Evolutionary conservation across 345 rosid species (phyloP), one percentile per base, ranked within the genome.

Genomic region (Citrus sp.): DNA sequence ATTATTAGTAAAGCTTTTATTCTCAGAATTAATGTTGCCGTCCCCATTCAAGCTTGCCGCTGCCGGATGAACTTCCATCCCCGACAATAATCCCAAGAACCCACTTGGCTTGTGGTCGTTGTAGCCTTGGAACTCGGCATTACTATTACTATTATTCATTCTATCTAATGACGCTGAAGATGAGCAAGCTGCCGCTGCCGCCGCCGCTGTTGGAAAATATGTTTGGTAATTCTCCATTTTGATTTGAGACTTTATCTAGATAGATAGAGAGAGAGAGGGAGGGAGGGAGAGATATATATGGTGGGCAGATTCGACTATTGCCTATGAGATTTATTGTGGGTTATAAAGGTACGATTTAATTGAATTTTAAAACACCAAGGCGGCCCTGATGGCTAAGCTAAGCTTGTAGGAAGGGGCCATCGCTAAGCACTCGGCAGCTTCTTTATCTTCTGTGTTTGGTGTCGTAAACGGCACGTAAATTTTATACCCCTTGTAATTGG

Each of bases 391-490:
- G 42, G 40, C 30, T 10, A 27, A 30, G 76, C 65, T n/a, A 30
- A 24, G 21, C 67, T 38, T 54, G 5, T 18, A 18, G 58, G 58
- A 5, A 1, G 21, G 58, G 58, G 22, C 58, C 58, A 16, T 4
- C 58, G 19, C 58, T 5, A 16, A 18, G 58, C 21, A 16, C 22
- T 19, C 8, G 27, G 38, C 73, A 67, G 13, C 65, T 77, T 37
- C 27, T 55, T 72, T 73, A 38, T 76, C 81, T 69, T 49, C 6
- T 35, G 63, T 14, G 67, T 21, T 75, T 42, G 83, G 74, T 54
- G 84, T 28, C 87, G 89, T 84, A 67, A 68, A 77, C 80, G 87
- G 62, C 85, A 84, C 83, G 89, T 77, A 75, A 82, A 27, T 38
- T 51, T 10, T 16, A 21, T 37, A 22, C 1, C 70, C 25, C 40